Base-by-base conservation (phyloP, 495 filamentous ascomycete genomes). In the Cercophora samala region DNA sequence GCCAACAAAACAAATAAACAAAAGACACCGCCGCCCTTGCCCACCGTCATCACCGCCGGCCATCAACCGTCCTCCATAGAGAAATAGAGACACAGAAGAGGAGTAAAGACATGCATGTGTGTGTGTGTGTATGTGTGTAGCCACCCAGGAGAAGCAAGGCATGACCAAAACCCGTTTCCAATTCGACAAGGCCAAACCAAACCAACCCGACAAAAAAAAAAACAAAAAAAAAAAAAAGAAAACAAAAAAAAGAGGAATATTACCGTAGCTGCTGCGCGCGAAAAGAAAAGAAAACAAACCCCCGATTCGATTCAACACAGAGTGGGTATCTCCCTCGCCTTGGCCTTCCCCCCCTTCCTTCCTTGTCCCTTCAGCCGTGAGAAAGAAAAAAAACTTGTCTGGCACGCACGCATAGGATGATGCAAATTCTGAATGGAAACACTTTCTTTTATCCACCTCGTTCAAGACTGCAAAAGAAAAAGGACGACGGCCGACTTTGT, bases 1-100 rank as follows among this genome's bases (percentile, higher is more conserved):
- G 17, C 6, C 25, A 53, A 32, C 58, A 65, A 56, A 37, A 66
- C 19, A 64, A 60, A 64, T 60, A 65, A 63, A 66, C 18, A 56
- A 66, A 65, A 29, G 0, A 32, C 1, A 46, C 37, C 37, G 13
- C 37, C 37, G 15, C 37, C 37, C 37, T 17, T 46, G 37, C 37
- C 37, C 37, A 46, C 37, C 37, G 3, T 17, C n/a, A 8, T 21
- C 54, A n/a, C 13, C 22, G 2, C 54, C 54, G 4, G 6, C 54
- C 54, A 56, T 4, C 19, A n/a, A 60, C 25, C 25, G 5, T 21
- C 17, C 17, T 29, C 58, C 19, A 60, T n/a, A 60, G 19, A 24
- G 5, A 18, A 60, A 60, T 24, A 60, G 25, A 60, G 25, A 29
- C 24, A 32, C 19, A 60, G 19, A 60, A 60, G 25, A 24, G 18